Evolutionary conservation across 805 yeast species (phyloP), one percentile per base, ranked within the genome.

Genomic region (Myxozyma neotropica): DNA sequence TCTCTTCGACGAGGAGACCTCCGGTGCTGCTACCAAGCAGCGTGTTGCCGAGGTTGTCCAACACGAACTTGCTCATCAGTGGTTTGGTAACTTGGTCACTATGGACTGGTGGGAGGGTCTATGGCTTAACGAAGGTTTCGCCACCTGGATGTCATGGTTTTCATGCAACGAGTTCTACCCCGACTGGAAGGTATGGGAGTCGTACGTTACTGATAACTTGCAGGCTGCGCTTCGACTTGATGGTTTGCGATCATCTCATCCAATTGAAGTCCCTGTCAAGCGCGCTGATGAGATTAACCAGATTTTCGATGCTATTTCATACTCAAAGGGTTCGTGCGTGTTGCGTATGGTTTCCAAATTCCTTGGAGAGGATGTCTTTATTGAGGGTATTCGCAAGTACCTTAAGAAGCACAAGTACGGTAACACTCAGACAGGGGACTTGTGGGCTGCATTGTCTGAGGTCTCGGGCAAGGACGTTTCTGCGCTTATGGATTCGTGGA

Each of bases 61-160:
- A 77, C 96, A 88, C 76, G 96, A 88, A 76, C 80, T 88, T 76
- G 94, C 95, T 51, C 96, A 88, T 74, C 96, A 88, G 77, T 88
- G 96, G 96, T 88, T 88, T 69, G 96, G 96, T 71, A 86, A 88
- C 74, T 79, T 88, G 74, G 95, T 88, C 61, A 88, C 96, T 55
- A 88, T 88, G 95, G 92, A 88, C 70, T 88, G 89, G 86, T 88
- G 96, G 96, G 89, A 87, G 74, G 93, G 89, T 66, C 80, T 88
- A 69, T 88, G 94, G 93, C 81, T 88, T 68, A 88, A 88, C 72
- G 96, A 88, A 77, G 93, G 94, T 47, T 89, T 88, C 68, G 96
- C 96, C 50, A 88, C 95, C 55, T 88, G 93, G 89, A 87, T 87
- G 87, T 88, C 93, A 3, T 88, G 93, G 91, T 86, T 83, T 71